Conservation (phyloP, 306 rosid species). For the Prunus mongolica region DNA sequence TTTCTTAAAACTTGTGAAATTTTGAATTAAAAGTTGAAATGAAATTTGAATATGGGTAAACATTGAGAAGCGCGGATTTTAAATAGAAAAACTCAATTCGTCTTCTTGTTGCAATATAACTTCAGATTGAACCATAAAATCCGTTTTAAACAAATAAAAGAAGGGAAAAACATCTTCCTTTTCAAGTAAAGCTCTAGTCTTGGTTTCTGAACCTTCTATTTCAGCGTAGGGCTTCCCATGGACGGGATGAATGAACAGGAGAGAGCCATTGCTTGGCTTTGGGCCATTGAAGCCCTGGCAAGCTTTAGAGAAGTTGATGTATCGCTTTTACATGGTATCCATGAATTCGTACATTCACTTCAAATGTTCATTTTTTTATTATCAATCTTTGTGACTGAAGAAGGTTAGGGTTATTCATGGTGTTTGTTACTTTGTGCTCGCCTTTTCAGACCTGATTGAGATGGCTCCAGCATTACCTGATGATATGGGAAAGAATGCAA, state of each 20-base stretch:
- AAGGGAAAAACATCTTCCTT: background rate
- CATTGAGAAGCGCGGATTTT: too few species aligned
- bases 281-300: conserved; percentile 72
- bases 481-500: conserved; percentile 33
- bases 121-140: too few species aligned
- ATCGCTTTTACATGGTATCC: conserved; percentile 43
- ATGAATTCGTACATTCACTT: background rate
- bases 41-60: too few species aligned
- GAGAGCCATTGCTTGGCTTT: conserved; percentile 50
- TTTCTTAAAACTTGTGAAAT: too few species aligned
- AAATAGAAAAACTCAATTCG: too few species aligned
- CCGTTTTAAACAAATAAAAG: background rate
- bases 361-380: background rate
- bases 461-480: conserved; percentile 35
- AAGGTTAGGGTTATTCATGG: background rate
- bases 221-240: conserved; percentile 27
- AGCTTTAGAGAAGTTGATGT: conserved; percentile 24
- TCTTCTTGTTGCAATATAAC: too few species aligned
- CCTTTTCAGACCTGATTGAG: conserved; percentile 44
- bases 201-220: conserved; percentile 9
- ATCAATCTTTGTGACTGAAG: background rate
- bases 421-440: background rate
- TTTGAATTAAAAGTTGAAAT: rapidly evolving
- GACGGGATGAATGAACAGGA: conserved; percentile 24
- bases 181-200: background rate